phyloP scores from a whole-genome alignment of 2,329 filamentous ascomycete species.

The Ambrosiella xylebori region DNA sequence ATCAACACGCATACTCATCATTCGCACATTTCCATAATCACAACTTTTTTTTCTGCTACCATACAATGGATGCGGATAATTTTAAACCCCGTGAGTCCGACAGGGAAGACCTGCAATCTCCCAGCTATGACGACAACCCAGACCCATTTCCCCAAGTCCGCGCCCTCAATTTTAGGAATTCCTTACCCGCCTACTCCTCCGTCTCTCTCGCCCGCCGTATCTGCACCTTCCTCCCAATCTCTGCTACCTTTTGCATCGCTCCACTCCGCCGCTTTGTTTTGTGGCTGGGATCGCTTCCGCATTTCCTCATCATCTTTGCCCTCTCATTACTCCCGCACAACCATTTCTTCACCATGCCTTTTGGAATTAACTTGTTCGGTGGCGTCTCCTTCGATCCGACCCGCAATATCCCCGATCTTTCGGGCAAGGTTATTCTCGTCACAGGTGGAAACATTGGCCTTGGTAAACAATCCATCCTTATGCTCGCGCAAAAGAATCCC shows the following conservation, averaged over 20 bases:
- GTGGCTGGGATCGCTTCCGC: not conserved
- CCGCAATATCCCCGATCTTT: conserved; percentile 27
- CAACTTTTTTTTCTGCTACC: not conserved
- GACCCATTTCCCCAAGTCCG: not conserved
- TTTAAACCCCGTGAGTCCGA: not conserved
- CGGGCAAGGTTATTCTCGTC: conserved; percentile 29
- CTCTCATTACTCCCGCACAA: conserved; percentile 7
- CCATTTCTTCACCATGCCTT: conserved; percentile 11
- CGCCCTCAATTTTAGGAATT: not conserved
- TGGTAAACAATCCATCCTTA: conserved; percentile 22
- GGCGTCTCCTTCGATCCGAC: conserved; percentile 20
- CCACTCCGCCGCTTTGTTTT: not conserved
- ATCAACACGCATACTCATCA: no score
- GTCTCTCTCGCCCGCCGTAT: not conserved
- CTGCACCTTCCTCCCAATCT: not conserved
- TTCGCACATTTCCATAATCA: not conserved
- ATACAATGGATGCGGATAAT: not conserved
- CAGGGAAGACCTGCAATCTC: not conserved
- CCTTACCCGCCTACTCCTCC: not conserved
- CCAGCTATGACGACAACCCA: not conserved
- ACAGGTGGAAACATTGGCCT: conserved; percentile 27
- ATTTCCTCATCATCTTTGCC: conserved; percentile 5
- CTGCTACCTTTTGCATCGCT: not conserved
- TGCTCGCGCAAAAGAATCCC: conserved; percentile 25
- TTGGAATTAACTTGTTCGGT: conserved; percentile 11